Base-by-base conservation (phyloP, 371 early-diverging fungal species). In the Apophysomyces elegans region DNA sequence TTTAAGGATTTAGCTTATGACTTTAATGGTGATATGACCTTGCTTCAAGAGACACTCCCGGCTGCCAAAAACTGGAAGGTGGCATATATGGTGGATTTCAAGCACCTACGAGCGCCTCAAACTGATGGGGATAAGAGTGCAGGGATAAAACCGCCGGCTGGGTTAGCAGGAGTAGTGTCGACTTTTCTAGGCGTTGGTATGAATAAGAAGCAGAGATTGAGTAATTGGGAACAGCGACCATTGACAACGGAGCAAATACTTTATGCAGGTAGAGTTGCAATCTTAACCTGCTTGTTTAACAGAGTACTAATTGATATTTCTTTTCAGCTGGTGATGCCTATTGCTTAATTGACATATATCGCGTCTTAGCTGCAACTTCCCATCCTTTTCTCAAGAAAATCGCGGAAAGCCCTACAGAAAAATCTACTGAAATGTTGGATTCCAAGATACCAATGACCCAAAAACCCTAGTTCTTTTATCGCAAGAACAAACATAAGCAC, bases 201-300 rank as follows among this genome's bases (percentile, higher is more conserved):
- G 56, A 78, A 80, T 56, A 83, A 83, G 58, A 73, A 77, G n/a
- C 83, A 83, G 61, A 79, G 77, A 38, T 16, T 80, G 6, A 83
- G 83, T 60, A 80, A 83, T 46, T 83, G 83, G 83, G 83, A 83
- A 47, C 70, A 74, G 26, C 63, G 83, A 12, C 83, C 83, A 0
- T 58, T 83, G 47, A 74, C 73, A 21, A 61, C 66, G 36, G 81
- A 75, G 3, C 83, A 83, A 54, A 60, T 57, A 1, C 50, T 60
- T 0, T 83, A 83, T 67, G 83, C 78, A 26, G 72, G 73, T 71
- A 71, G 56, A 47, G 50, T 5, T 45, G 26, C 4, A 12, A 44
- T 35, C 16, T 5, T 14, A 12, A 32, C 21, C 54, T 5, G 26
- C 50, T 67, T 37, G 32, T 43, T 11, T 39, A 46, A 14, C 21